Percentiles rank a stretch among this genome's conserved stretches.
Evolutionary conservation across 305 asterid genomes (phyloP).

Genomic region (Fraxinus sp.): DNA sequence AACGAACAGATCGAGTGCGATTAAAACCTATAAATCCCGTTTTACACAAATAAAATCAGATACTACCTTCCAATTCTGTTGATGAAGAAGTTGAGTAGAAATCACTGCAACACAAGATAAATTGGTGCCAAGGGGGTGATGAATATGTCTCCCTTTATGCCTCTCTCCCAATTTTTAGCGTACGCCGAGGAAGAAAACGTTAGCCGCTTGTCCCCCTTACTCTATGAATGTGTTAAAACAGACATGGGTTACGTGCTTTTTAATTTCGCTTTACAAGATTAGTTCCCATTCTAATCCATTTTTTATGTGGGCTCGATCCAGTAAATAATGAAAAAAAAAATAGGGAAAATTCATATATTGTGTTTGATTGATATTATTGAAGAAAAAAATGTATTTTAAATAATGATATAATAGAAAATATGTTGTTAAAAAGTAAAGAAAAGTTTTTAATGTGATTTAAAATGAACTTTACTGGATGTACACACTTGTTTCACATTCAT

Average conservation of each 20-base stretch:
- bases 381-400: too few relatives aligned
- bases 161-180: background rate
- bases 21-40: background rate
- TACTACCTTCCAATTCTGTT: background rate
- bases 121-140: background rate
- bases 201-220: background rate
- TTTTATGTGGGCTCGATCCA: too few relatives aligned
- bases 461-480: too few relatives aligned
- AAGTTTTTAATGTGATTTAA: too few relatives aligned
- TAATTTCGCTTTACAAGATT: background rate
- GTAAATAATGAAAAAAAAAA: too few relatives aligned
- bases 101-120: background rate
- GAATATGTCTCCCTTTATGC: background rate
- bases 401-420: too few relatives aligned
- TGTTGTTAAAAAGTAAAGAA: too few relatives aligned
- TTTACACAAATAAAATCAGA: background rate
- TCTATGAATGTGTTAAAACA: background rate
- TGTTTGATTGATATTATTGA: too few relatives aligned
- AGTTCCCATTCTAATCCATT: background rate
- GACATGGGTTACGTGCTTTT: background rate
- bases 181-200: background rate
- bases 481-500: too few relatives aligned
- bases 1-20: background rate
- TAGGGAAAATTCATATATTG: too few relatives aligned
- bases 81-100: background rate